A percentile compares a stretch with the other conserved stretches of the same genome.
These are phyloP conservation scores for Rhizopogon sp. DNA, from an alignment of 768 basidiomycete species.

Conservation along the genomic window DNA sequence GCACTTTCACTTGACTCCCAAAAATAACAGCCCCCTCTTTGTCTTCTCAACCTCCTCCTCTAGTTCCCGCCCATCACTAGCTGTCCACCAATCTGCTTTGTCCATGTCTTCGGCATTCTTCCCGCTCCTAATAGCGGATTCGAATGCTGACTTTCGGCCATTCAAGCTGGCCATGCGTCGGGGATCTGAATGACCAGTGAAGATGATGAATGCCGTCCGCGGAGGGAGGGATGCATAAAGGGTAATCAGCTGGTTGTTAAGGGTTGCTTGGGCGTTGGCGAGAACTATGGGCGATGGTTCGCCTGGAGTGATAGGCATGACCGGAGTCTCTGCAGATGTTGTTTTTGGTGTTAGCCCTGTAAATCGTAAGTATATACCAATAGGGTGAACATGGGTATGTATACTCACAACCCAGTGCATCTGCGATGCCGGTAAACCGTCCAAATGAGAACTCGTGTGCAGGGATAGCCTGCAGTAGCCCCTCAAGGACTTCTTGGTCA, in stretches of 20 bases:
- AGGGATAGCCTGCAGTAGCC: conserved; percentile 51
- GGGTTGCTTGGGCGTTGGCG: conserved; percentile 33
- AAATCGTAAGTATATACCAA: background rate
- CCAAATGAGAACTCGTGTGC: conserved; percentile 82
- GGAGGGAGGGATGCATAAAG: conserved; percentile 70
- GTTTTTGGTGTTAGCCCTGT: conserved; percentile 62
- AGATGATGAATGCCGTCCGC: conserved; percentile 77
- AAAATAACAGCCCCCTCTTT: conserved; percentile 79
- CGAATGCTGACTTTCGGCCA: conserved; percentile 67
- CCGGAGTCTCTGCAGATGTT: conserved; percentile 28
- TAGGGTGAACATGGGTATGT: background rate
- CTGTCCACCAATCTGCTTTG: conserved; percentile 65
- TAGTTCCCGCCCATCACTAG: conserved; percentile 68
- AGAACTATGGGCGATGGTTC: conserved; percentile 33
- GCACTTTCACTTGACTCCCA: conserved; percentile 44
- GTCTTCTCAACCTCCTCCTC: conserved; percentile 78
- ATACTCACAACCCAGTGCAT: conserved; percentile 72
- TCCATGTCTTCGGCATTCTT: conserved; percentile 53
- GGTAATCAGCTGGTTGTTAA: conserved; percentile 56
- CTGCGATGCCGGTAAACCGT: conserved; percentile 78
- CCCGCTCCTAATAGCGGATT: conserved; percentile 53
- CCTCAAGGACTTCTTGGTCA: conserved; percentile 78
- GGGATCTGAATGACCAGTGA: conserved; percentile 89
- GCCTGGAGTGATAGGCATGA: conserved; percentile 17
- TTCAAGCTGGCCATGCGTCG: conserved; percentile 72